These are phyloP conservation scores for Astraeus odoratus DNA, from an alignment of 768 basidiomycete genomes.

Conservation along the genomic window DNA sequence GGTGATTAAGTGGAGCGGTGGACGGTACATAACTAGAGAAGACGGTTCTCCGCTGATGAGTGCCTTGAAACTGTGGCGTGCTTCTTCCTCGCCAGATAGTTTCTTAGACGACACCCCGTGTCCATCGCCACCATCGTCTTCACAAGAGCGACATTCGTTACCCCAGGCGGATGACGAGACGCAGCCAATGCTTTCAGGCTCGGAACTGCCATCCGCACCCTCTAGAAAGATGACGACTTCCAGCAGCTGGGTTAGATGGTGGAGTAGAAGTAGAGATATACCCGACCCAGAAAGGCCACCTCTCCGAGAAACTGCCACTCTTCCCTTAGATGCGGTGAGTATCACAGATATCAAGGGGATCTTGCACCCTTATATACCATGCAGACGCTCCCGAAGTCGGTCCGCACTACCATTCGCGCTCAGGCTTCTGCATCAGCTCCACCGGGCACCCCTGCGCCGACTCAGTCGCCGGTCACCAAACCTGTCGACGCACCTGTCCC, in stretches of 20 bases:
- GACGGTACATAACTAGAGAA: constrained; percentile 71
- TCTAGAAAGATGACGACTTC: constrained; percentile 44
- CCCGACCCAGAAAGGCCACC: constrained; percentile 14
- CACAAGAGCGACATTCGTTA: constrained; percentile 25
- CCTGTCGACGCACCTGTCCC: constrained; percentile 17
- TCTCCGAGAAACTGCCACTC: constrained; percentile 18
- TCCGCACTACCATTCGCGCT: constrained; percentile 2
- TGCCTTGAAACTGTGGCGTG: constrained; percentile 67
- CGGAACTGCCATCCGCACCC: constrained; percentile 31
- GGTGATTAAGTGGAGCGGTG: constrained; percentile 67
- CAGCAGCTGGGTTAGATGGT: constrained; percentile 82
- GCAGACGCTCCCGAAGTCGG: constrained; percentile 10
- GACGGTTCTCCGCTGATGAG: constrained; percentile 73
- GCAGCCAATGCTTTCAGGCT: constrained; percentile 29
- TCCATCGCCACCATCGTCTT: constrained; percentile 2
- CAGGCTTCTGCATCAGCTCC: constrained; percentile 37
- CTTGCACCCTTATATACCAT: constrained; percentile 1
- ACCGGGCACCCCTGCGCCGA: constrained; percentile 36
- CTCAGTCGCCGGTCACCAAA: constrained; percentile 17
- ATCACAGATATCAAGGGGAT: background rate
- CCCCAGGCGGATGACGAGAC: constrained; percentile 15
- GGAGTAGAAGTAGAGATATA: constrained; percentile 55
- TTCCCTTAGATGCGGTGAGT: constrained; percentile 20
- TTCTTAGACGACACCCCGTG: constrained; percentile 11
- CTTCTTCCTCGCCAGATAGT: constrained; percentile 25